phyloP scores from a whole-genome alignment of 1,284 basidiomycete species.

The Psilocybe mexicana region DNA sequence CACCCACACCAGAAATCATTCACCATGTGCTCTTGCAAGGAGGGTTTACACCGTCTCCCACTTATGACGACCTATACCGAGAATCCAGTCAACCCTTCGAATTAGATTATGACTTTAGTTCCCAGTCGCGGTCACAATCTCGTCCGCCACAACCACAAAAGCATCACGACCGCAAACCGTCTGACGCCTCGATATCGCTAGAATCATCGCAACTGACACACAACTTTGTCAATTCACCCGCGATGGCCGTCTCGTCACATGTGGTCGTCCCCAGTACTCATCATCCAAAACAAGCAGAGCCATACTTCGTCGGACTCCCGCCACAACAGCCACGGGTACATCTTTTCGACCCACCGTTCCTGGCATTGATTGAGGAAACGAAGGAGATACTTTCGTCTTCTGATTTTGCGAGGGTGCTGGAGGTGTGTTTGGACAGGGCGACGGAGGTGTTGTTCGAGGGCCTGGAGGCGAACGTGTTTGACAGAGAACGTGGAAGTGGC shows the following conservation, averaged over 20 bases:
- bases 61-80: neutral
- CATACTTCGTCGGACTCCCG: slow-evolving; percentile 17
- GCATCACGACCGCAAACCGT: slow-evolving; percentile 6
- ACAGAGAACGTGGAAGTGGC: slow-evolving; percentile 7
- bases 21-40: slow-evolving; percentile 70
- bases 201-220: slow-evolving; percentile 34
- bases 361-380: slow-evolving; percentile 69
- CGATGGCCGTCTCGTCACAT: slow-evolving; percentile 19
- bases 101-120: neutral
- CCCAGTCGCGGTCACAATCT: neutral
- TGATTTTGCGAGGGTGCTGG: slow-evolving; percentile 71
- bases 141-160: neutral
- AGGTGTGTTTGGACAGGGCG: slow-evolving; percentile 67
- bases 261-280: slow-evolving; percentile 37
- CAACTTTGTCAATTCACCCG: slow-evolving; percentile 26
- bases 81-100: neutral
- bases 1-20: slow-evolving; percentile 66
- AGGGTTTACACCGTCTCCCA: slow-evolving; percentile 40
- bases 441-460: slow-evolving; percentile 52
- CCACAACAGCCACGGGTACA: slow-evolving; percentile 17
- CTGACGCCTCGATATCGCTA: slow-evolving; percentile 20
- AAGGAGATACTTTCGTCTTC: slow-evolving; percentile 61
- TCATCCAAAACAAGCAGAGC: slow-evolving; percentile 9
- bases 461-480: slow-evolving; percentile 57
- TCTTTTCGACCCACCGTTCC: slow-evolving; percentile 53